Evolutionary conservation across 1,139 yeast species (phyloP), one percentile per base, ranked within the genome.

Genomic region (Debaryomyces robertsiae): DNA sequence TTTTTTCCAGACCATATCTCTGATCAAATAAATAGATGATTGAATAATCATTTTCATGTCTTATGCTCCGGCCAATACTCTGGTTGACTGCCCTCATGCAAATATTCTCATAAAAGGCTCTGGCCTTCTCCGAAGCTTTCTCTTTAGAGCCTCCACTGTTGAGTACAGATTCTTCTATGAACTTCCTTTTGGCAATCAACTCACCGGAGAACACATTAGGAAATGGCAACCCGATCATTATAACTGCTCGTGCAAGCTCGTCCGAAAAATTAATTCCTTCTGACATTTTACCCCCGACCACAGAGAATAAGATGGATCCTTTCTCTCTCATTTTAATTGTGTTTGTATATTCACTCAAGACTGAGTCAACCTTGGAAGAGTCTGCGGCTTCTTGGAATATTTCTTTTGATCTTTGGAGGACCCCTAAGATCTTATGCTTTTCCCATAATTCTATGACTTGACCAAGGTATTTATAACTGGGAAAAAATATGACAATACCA

Each of bases 31-130:
- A 66, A 50, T 78, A 80, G 9, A 93, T 84, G 11, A 79, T 73
- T 0, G 98, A 83, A 55, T 86, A 90, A 60, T 93, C 98, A 34
- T 77, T 73, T 19, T 75, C 75, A 60, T 91, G 96, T 44, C 98
- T 70, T 29, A 91, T 91, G 15, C 97, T 89, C 52, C 98, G 75
- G 1, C 98, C 98, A 14, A 93, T 84, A 62, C 95, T 82, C 62
- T 91, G 98, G 57, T 91, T 91, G 2, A 91, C 89, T 0, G 96
- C 86, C 44, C 93, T 77, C 95, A 93, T 86, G 58, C 97, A 90
- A 7, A 89, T 69, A 55, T 88, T 89, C 52, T 90, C 96, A 53
- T 87, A 85, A 54, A 80, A 89, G 32, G 73, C 77, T n/a, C 66
- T 63, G 2, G 85, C 73, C n/a, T 70, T 72, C 3, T 60, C 67